A percentile compares a stretch with the other conserved stretches of the same genome.
These are phyloP conservation scores for barley (Hordeum vulgare) DNA, from an alignment of 176 grass and related monocot genomes.

Conservation along the genomic window MorexV3_pseudomolecules_assembly NC_058520.1:193787198-193787697, in stretches of 20 bases:
- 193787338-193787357: not conserved
- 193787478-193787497: constrained; percentile 31
- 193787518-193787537: not conserved
- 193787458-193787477: constrained; percentile 55
- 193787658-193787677: not conserved
- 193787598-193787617: not conserved
- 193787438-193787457: constrained; percentile 33
- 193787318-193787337: too few species aligned
- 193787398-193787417: constrained; percentile 25
- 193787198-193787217: too few species aligned
- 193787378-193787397: constrained; percentile 8
- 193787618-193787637: not conserved
- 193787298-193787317: too few species aligned
- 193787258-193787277: too few species aligned
- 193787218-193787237: too few species aligned
- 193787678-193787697: not conserved
- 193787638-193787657: not conserved
- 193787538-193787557: not conserved
- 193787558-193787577: not conserved
- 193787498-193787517: not conserved
- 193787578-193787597: not conserved
- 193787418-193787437: constrained; percentile 37
- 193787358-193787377: not conserved
- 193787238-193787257: too few species aligned
- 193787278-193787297: too few species aligned